Base-by-base conservation (phyloP, 1,139 yeast species). In the Wickerhamiella infanticola region DNA sequence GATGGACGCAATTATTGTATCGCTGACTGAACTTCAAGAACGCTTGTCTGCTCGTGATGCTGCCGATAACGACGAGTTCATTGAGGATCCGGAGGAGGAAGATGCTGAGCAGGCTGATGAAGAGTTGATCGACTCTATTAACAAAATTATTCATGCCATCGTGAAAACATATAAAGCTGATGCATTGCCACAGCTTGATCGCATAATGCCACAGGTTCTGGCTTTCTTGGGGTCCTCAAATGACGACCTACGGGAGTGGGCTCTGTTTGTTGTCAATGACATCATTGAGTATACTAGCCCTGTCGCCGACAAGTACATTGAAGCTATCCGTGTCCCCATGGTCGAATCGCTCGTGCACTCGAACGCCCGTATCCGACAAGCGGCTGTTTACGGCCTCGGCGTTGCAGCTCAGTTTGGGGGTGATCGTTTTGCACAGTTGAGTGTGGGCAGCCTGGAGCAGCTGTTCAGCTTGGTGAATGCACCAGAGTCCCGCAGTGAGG, bases 21-120 rank as follows among this genome's bases (percentile, higher is more conserved):
- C 80, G 55, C 65, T 88, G 60, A 65, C 72, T 4, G 94, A 81
- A 50, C 75, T 82, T 40, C 75, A 73, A 57, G 78, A 73, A 47
- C 75, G 97, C 55, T 76, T 85, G 48, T 78, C 77, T 56, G 74
- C 73, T 37, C 79, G 94, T 51, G 80, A 76, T 41, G 75, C 70
- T 51, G 78, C 72, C 41, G 88, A 80, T 55, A 86, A 81, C 55
- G 62, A 72, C 43, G 90, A 79, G 55, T 80, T 75, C 56, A 74
- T 77, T 40, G 88, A 81, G 59, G 88, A 79, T 49, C 52, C 56
- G 35, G 73, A 75, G 26, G 81, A 75, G 51, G 94, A 84, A 48
- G 94, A 81, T 47, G 86, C 80, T 44, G 96, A 83, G 56, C 84
- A 75, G 58, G 81, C 94, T 1, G 95, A 88, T 61, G 95, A 85